phyloP scores from a whole-genome alignment of 495 filamentous ascomycete species.

The Xylaria longipes region DNA sequence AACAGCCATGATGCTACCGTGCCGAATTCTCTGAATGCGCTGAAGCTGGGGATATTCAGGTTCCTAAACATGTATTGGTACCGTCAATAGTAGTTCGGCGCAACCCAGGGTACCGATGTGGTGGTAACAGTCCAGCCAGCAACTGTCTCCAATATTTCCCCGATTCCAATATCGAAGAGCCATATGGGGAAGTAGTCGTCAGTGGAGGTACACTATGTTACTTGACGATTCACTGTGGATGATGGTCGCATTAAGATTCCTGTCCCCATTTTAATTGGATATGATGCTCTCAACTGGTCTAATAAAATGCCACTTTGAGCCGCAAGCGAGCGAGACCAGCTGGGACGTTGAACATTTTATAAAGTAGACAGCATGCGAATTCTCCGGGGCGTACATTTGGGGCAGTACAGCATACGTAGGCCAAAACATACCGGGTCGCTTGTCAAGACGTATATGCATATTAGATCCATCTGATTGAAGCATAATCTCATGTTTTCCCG shows the following conservation, averaged over 20 bases:
- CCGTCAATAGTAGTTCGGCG: neutral
- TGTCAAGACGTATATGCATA: neutral
- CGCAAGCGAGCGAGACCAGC: neutral
- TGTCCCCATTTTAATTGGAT: neutral
- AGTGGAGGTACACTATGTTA: neutral
- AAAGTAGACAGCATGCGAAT: conserved; percentile 4
- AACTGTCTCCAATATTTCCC: neutral
- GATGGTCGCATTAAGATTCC: neutral
- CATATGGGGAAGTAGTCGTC: neutral
- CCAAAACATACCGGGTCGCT: neutral
- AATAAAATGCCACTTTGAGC: neutral
- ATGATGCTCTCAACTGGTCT: neutral
- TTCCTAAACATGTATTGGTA: neutral
- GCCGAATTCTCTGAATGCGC: neutral
- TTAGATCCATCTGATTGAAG: neutral
- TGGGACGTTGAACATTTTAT: neutral
- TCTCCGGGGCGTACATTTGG: neutral
- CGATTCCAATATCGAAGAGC: too few relatives aligned
- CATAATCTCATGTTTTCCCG: neutral
- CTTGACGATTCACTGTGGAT: too few relatives aligned
- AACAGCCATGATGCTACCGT: neutral
- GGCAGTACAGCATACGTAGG: neutral
- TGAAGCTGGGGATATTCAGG: neutral
- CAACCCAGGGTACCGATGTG: neutral
- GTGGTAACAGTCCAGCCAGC: neutral